phyloP scores from a whole-genome alignment of 306 rosid species.

The Lathyrus aphaca region DNA sequence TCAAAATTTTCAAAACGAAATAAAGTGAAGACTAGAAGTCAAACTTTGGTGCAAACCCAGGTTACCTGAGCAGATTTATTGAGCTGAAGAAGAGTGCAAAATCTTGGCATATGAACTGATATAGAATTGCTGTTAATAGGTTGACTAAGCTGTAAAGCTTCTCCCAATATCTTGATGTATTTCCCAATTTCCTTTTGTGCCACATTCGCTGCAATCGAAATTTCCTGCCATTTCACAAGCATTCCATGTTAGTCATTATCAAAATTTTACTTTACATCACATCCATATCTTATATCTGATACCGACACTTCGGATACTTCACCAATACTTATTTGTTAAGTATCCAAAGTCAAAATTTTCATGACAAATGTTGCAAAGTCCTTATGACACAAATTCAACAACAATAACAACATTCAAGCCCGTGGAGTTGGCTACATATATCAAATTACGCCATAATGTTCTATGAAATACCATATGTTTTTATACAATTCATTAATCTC shows the following conservation, averaged over 20 bases:
- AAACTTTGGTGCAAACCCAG: constrained; percentile 6
- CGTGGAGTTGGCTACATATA: too few relatives aligned
- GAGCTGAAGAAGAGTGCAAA: constrained; percentile 96
- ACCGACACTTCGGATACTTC: too few relatives aligned
- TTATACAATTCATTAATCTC: too few relatives aligned
- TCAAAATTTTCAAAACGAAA: constrained; percentile 1
- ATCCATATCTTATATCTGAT: not conserved
- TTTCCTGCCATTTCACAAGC: constrained; percentile 63
- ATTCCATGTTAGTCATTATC: not conserved
- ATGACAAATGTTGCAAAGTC: too few relatives aligned
- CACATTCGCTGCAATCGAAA: constrained; percentile 94
- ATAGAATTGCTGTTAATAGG: constrained; percentile 96
- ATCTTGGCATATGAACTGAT: constrained; percentile 95
- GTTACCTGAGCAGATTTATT: constrained; percentile 98
- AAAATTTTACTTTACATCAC: not conserved
- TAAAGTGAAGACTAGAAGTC: constrained; percentile 8
- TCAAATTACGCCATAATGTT: too few relatives aligned
- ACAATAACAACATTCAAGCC: too few relatives aligned
- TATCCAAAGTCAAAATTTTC: too few relatives aligned
- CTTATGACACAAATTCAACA: too few relatives aligned
- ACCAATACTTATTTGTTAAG: too few relatives aligned
- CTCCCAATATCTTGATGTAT: constrained; percentile 95
- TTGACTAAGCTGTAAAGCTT: constrained; percentile 93
- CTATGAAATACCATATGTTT: too few relatives aligned
- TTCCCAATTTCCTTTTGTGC: constrained; percentile 94